Evolutionary conservation across 495 filamentous ascomycete species (phyloP).

Genomic region (Podospora pseudoanserina): DNA sequence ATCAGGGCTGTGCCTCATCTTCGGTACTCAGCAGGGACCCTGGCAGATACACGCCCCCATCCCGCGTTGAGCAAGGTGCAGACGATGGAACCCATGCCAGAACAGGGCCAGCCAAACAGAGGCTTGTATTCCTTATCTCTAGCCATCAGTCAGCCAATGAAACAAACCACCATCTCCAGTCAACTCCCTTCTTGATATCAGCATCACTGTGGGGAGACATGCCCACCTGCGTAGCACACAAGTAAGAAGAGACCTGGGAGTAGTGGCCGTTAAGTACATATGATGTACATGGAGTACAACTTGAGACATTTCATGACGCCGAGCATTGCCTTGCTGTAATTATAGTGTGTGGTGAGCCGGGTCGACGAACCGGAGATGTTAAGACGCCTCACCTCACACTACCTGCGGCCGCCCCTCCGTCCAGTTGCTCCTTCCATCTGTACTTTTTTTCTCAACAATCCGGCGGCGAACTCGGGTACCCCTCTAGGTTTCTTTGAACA

Average conservation of each 20-base stretch:
- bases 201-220: constrained; percentile 9
- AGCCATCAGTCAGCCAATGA: constrained; percentile 23
- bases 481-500: background rate
- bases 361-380: background rate
- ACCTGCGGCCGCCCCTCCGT: background rate
- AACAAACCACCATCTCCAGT: background rate
- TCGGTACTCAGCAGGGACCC: background rate
- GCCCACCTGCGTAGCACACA: constrained; percentile 3
- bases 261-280: background rate
- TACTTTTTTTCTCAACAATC: background rate
- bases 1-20: background rate
- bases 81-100: constrained; percentile 15
- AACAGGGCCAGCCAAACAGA: constrained; percentile 26
- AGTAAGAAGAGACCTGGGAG: no score
- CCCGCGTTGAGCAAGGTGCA: constrained; percentile 22
- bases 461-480: background rate
- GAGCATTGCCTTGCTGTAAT: background rate
- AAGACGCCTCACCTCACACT: background rate
- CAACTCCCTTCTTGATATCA: constrained; percentile 21
- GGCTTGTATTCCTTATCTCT: constrained; percentile 26
- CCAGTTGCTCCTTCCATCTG: background rate
- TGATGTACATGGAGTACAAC: background rate
- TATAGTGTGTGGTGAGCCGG: background rate
- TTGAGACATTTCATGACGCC: constrained; percentile 6
- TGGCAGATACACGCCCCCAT: constrained; percentile 16